Percentiles rank a stretch among this genome's conserved stretches.
Conservation (phyloP, 1,284 basidiomycete genomes). For the Ganoderma lucidum region DNA sequence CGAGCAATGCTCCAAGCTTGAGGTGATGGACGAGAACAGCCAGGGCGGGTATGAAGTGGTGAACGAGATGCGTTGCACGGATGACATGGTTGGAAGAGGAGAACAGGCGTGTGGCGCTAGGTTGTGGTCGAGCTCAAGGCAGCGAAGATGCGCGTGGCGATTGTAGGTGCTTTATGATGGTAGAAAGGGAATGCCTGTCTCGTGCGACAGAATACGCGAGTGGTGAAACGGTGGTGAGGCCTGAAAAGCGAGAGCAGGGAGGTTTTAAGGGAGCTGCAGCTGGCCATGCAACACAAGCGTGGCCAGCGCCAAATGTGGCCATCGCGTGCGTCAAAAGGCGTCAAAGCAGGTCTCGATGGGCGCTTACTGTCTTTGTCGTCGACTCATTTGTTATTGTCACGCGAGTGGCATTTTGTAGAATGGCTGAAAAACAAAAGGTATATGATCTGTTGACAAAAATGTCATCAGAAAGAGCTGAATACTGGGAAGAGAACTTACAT, state of each 20-base stretch:
- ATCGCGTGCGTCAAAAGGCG: neutral
- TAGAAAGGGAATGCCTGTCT: neutral
- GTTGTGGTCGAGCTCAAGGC: neutral
- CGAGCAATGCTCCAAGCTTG: neutral
- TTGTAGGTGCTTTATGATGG: constrained; percentile 9
- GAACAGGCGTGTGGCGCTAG: neutral
- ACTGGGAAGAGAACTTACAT: neutral
- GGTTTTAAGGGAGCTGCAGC: neutral
- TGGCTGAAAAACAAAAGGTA: neutral
- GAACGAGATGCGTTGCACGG: neutral
- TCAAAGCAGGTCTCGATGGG: neutral
- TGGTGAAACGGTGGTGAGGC: neutral
- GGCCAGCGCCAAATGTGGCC: neutral
- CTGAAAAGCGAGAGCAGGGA: neutral
- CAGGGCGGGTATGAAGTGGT: neutral
- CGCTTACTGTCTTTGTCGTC: constrained; percentile 3
- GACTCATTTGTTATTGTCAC: neutral
- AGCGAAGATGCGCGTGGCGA: neutral
- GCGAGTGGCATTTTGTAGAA: neutral
- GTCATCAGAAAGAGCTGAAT: neutral
- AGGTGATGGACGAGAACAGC: neutral
- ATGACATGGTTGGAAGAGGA: neutral
- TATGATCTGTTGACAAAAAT: neutral
- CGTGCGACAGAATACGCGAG: neutral
- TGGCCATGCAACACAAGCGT: neutral